A percentile compares a stretch with the other conserved stretches of the same genome.
Evolutionary conservation across 148 eudicot species (phyloP).

Genomic region (Chenopodium album): DNA sequence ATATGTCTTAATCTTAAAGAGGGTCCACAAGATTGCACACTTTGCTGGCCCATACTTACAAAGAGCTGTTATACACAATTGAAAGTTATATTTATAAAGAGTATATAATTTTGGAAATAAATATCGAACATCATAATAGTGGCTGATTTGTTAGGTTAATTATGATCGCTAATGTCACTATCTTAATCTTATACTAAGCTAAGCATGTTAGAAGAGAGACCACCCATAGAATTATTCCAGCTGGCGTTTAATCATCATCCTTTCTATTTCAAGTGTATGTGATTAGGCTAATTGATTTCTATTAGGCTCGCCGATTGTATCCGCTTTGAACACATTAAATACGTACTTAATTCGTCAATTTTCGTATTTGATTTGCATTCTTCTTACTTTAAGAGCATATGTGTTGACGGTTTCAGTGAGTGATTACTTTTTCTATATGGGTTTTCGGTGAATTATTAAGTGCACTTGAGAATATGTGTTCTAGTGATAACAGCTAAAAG

Average conservation of each 20-base stretch:
- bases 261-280: slow-evolving; percentile 15
- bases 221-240: slow-evolving; percentile 1
- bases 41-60: slow-evolving; percentile 1
- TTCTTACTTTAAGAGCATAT: neutral
- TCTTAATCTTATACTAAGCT: slow-evolving; percentile 19
- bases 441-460: too few species aligned
- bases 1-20: slow-evolving; percentile 16
- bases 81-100: neutral
- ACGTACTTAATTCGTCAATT: too few species aligned
- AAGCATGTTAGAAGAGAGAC: slow-evolving; percentile 12
- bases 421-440: too few species aligned
- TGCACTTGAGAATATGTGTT: too few species aligned
- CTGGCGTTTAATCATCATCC: slow-evolving; percentile 11
- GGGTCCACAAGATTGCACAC: slow-evolving; percentile 25
- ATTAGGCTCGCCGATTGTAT: neutral
- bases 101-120: neutral
- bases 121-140: slow-evolving; percentile 1
- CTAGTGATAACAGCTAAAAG: too few species aligned
- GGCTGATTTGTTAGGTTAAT: neutral
- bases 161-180: slow-evolving; percentile 20
- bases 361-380: neutral
- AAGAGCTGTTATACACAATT: slow-evolving; percentile 19
- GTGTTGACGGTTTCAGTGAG: too few species aligned
- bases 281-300: neutral
- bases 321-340: neutral